A percentile compares a stretch with the other conserved stretches of the same genome.
Conservation (phyloP, 1,284 basidiomycete genomes). For the Sporisorium exsertum region DNA sequence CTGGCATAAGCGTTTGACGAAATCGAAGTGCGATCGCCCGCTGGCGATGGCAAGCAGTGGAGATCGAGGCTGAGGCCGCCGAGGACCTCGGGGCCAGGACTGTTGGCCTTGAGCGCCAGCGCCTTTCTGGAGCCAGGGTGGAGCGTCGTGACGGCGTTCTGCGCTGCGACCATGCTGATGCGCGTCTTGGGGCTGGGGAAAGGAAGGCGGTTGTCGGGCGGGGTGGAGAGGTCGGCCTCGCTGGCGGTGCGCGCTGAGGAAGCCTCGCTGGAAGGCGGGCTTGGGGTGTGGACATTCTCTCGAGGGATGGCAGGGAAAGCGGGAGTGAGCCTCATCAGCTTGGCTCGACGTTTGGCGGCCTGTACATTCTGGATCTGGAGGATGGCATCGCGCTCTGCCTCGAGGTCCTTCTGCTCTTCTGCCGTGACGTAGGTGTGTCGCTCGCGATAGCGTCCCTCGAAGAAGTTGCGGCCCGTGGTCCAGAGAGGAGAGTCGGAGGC, state of each 20-base stretch:
- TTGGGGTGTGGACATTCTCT: slow-evolving; percentile 38
- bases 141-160: slow-evolving; percentile 25
- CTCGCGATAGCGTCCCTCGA: slow-evolving; percentile 41
- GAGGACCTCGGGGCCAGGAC: slow-evolving; percentile 51
- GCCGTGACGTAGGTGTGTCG: slow-evolving; percentile 30
- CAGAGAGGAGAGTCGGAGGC: slow-evolving; percentile 44
- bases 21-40: slow-evolving; percentile 38
- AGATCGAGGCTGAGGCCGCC: slow-evolving; percentile 62
- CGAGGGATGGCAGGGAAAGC: slow-evolving; percentile 27
- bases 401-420: slow-evolving; percentile 36
- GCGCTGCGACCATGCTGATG: slow-evolving; percentile 15
- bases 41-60: slow-evolving; percentile 55
- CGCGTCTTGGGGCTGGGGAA: slow-evolving; percentile 46
- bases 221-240: slow-evolving; percentile 33
- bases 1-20: slow-evolving; percentile 43
- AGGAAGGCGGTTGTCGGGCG: slow-evolving; percentile 34
- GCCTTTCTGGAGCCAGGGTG: slow-evolving; percentile 57
- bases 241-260: slow-evolving; percentile 38
- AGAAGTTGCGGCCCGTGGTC: slow-evolving; percentile 34
- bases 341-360: slow-evolving; percentile 53
- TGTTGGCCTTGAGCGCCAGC: slow-evolving; percentile 53
- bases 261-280: slow-evolving; percentile 43
- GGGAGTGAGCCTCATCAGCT: slow-evolving; percentile 59
- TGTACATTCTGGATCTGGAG: slow-evolving; percentile 48
- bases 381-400: slow-evolving; percentile 41